Conservation (phyloP, 805 yeast species). For the Pichia exigua region DNA sequence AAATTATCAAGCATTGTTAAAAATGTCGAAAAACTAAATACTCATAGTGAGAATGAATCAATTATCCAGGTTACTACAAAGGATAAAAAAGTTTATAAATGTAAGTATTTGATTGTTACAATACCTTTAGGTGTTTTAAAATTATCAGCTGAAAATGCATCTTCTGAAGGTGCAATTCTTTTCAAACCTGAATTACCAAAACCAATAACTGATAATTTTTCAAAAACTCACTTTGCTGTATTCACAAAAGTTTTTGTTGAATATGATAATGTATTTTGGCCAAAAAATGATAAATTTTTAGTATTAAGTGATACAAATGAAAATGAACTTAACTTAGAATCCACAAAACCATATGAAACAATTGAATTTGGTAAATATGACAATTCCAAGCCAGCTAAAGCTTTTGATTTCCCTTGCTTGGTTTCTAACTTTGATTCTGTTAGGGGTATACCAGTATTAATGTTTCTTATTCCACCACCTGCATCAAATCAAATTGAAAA, state of each 20-base stretch:
- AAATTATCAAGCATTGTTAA: conserved; percentile 17
- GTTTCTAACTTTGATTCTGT: conserved; percentile 22
- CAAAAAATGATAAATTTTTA: conserved; percentile 26
- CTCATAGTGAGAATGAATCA: conserved; percentile 2
- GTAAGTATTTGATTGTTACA: conserved; percentile 38
- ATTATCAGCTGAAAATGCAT: conserved; percentile 21
- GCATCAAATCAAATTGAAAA: conserved; percentile 39
- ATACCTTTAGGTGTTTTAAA: conserved; percentile 42
- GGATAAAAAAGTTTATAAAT: conserved; percentile 12
- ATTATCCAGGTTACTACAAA: conserved; percentile 14
- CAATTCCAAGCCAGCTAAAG: conserved; percentile 7
- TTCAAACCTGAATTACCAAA: conserved; percentile 32
- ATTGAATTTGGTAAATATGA: neutral
- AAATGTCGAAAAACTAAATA: conserved; percentile 20
- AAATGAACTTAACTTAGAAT: neutral
- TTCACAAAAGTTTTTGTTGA: conserved; percentile 40
- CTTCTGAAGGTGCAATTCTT: conserved; percentile 22
- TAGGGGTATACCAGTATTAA: conserved; percentile 31
- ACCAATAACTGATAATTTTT: conserved; percentile 22
- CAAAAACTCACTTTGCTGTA: conserved; percentile 30
- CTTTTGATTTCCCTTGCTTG: conserved; percentile 26
- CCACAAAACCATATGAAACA: neutral
- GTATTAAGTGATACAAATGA: conserved; percentile 23
- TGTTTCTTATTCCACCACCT: conserved; percentile 41
- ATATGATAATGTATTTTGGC: conserved; percentile 39